These are phyloP conservation scores for Pharnaceum exiguum DNA, from an alignment of 148 eudicot species.

Conservation along the genomic window DNA sequence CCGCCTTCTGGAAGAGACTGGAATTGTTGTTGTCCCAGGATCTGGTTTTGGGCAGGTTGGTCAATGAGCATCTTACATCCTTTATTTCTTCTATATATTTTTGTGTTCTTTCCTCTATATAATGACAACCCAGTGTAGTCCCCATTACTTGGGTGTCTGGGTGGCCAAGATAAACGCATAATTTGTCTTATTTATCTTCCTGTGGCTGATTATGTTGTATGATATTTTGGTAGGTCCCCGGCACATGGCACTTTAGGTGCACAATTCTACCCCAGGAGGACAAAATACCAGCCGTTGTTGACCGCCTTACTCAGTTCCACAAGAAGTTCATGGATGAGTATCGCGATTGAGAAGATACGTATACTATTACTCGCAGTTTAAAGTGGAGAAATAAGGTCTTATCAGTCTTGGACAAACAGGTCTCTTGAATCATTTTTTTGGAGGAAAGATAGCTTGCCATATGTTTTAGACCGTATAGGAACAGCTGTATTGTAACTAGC, in stretches of 20 bases:
- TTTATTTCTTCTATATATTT: not conserved
- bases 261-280: slow-evolving; percentile 95
- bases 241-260: slow-evolving; percentile 94
- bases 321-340: slow-evolving; percentile 72
- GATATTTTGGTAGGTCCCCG: slow-evolving; percentile 48
- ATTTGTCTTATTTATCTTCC: not conserved
- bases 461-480: not conserved
- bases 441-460: not conserved
- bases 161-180: no score
- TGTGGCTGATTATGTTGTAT: slow-evolving; percentile 1
- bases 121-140: no score
- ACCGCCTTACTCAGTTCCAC: slow-evolving; percentile 74
- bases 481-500: not conserved
- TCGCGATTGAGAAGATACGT: slow-evolving; percentile 40
- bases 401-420: not conserved
- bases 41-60: slow-evolving; percentile 92
- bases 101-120: not conserved
- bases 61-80: not conserved
- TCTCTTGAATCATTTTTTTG: not conserved
- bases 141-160: no score
- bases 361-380: no score
- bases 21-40: slow-evolving; percentile 86
- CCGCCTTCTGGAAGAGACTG: slow-evolving; percentile 67
- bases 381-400: not conserved
- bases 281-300: slow-evolving; percentile 75